Evolutionary conservation across 2,329 filamentous ascomycete genomes (phyloP), one percentile per base, ranked within the genome.

Genomic region (Zarea fungicola): DNA sequence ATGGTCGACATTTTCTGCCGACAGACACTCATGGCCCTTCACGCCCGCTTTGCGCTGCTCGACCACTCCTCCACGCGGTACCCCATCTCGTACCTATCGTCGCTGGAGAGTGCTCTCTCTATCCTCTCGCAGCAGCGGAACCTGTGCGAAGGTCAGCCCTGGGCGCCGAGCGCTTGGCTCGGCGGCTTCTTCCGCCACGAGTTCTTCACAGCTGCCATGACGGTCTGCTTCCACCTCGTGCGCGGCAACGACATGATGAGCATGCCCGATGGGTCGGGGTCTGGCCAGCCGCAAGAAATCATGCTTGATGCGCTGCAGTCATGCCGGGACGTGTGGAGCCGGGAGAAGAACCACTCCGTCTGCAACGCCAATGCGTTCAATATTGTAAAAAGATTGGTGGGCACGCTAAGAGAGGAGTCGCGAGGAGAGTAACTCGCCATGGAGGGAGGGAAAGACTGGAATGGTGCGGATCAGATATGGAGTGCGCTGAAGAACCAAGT

Each of bases 231-330:
- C 18, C 48, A 50, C 25, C 39, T 50, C 29, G 46, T 53, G 13
- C 42, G 40, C 25, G 48, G 41, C 42, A 31, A 42, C 44, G 48
- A 40, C 18, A 37, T 35, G 23, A 32, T 22, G 35, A 39, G 25
- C 21, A 25, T 40, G 44, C 36, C 42, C 13, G 42, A 41, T 23
- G 48, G 34, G 14, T 42, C 29, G 14, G 48, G 34, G 14, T 42
- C 29, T n/a, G 32, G 43, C 18, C 49, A 26, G 36, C 44, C 52
- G 8, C 49, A 31, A 28, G 43, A 46, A 37, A 49, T 54, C 28
- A 48, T 54, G 40, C 43, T 54, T 11, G 52, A 52, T 21, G 52
- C 52, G 23, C 45, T 54, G 49, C 49, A 49, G 44, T 45, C 40
- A 23, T 54, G 52, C 22, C 44, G 49, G 23, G 49, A 54, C n/a